phyloP scores from a whole-genome alignment of 371 early-diverging fungal species.

The Syncephalis plumigaleata region DNA sequence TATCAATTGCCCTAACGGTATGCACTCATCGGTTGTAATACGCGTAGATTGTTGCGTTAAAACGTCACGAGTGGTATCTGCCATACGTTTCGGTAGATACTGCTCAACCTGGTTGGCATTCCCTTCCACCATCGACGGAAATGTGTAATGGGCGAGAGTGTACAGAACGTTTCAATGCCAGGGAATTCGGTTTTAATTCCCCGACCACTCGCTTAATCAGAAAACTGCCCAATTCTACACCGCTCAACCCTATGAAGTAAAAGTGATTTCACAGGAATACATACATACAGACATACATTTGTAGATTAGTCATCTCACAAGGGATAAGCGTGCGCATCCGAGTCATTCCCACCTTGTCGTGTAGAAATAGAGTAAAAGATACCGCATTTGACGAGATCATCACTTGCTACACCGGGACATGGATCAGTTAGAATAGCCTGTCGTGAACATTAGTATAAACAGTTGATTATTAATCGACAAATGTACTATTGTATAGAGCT shows the following conservation, averaged over 20 bases:
- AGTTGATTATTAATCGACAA: no score
- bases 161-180: constrained; percentile 51
- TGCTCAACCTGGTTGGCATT: no score
- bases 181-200: constrained; percentile 42
- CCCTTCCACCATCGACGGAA: constrained; percentile 53
- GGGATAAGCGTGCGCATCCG: no score
- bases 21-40: not conserved
- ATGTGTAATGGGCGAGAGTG: constrained; percentile 72
- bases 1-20: not conserved
- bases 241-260: constrained; percentile 46
- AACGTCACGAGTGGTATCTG: no score
- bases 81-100: no score
- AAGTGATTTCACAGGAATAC: no score
- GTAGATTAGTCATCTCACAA: no score
- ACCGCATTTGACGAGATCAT: constrained; percentile 30
- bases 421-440: constrained; percentile 43
- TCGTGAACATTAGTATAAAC: not conserved
- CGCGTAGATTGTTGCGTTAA: no score
- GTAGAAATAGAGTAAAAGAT: constrained; percentile 83
- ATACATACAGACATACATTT: no score
- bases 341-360: constrained; percentile 32
- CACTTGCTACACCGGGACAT: constrained; percentile 9
- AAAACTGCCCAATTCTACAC: constrained; percentile 71
- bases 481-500: no score
- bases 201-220: constrained; percentile 71